Evolutionary conservation across 805 yeast species (phyloP).

Genomic region (Diddensiella caesifluorescens): DNA sequence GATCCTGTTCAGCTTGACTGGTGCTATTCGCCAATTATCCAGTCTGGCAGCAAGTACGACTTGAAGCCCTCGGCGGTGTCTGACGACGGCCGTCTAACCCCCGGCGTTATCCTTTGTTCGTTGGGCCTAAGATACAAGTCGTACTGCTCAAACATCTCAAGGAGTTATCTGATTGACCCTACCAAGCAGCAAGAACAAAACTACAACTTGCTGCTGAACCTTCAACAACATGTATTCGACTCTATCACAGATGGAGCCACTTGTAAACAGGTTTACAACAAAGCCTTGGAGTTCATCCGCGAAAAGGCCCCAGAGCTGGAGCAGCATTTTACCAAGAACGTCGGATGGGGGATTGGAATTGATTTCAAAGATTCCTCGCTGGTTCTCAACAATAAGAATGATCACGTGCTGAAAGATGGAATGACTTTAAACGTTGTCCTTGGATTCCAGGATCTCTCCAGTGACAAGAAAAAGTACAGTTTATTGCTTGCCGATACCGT

Average conservation of each 20-base stretch:
- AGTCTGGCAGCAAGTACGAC: conserved; percentile 74
- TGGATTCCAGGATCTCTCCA: conserved; percentile 65
- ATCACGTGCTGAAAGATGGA: conserved; percentile 61
- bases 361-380: conserved; percentile 80
- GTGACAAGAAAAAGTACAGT: conserved; percentile 55
- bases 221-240: conserved; percentile 62
- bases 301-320: conserved; percentile 62
- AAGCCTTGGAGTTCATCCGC: conserved; percentile 55
- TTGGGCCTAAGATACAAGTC: conserved; percentile 82
- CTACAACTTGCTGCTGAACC: conserved; percentile 66
- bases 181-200: conserved; percentile 69
- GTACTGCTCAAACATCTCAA: conserved; percentile 80
- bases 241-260: conserved; percentile 61
- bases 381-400: conserved; percentile 67
- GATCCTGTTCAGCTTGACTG: conserved; percentile 79
- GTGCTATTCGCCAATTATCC: conserved; percentile 89
- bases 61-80: conserved; percentile 79
- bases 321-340: conserved; percentile 62
- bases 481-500: conserved; percentile 77
- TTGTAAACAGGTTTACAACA: conserved; percentile 62
- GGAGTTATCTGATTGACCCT: conserved; percentile 89
- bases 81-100: conserved; percentile 55
- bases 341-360: conserved; percentile 85
- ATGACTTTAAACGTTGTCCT: conserved; percentile 69
- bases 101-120: conserved; percentile 76